Evolutionary conservation across 1,284 basidiomycete species (phyloP).

Genomic region (Phenoliferia sp.): DNA sequence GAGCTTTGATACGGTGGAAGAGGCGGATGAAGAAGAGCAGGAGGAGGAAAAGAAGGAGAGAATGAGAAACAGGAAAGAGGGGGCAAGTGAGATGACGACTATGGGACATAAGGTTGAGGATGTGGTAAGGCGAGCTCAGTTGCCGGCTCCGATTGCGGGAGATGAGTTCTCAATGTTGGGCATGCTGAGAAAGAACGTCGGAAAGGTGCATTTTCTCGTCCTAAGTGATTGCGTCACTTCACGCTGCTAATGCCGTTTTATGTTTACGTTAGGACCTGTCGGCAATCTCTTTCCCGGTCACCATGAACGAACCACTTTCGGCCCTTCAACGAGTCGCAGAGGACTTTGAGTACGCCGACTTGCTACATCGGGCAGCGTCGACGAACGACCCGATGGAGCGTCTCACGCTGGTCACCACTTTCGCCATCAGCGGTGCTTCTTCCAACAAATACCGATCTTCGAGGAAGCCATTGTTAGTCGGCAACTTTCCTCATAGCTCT

Average conservation of each 20-base stretch:
- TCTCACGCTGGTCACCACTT: constrained; percentile 72
- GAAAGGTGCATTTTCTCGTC: constrained; percentile 56
- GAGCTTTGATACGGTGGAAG: constrained; percentile 1
- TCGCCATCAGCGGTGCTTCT: constrained; percentile 68
- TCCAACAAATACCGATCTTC: constrained; percentile 69
- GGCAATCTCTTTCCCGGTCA: constrained; percentile 76
- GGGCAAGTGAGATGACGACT: constrained; percentile 1
- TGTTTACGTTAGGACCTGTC: constrained; percentile 63
- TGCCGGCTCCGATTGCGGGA: constrained; percentile 56
- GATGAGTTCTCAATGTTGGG: constrained; percentile 75
- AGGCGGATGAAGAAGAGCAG: constrained; percentile 1
- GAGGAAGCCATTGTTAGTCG: constrained; percentile 76
- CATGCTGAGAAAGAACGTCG: constrained; percentile 64
- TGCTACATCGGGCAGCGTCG: constrained; percentile 59
- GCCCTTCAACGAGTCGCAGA: constrained; percentile 68
- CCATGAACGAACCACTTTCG: constrained; percentile 82
- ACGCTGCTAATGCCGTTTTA: neutral
- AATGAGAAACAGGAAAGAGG: constrained; percentile 2
- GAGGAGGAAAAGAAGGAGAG: neutral
- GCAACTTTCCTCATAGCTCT: neutral
- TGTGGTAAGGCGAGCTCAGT: constrained; percentile 52
- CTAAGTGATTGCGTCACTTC: neutral
- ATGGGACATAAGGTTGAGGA: neutral
- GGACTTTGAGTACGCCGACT: constrained; percentile 71
- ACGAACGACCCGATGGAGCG: constrained; percentile 62